Base-by-base conservation (phyloP, 495 filamentous ascomycete genomes). In the Penicillium steckii region DNA sequence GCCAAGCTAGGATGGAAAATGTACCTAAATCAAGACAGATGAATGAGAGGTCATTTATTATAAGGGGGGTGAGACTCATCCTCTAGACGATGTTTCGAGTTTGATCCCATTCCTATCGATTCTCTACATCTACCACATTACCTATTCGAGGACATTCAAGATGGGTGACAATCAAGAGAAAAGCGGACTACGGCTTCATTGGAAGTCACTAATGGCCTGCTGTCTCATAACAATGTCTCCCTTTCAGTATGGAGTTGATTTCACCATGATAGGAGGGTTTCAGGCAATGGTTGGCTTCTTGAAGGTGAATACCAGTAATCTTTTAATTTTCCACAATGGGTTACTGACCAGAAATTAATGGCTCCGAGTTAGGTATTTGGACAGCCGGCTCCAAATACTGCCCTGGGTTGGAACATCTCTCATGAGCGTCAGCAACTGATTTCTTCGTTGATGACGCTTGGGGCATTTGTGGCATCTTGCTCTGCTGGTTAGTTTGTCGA, bases 231-330 rank as follows among this genome's bases (percentile, higher is more conserved):
- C 55, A 0, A 62, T 62, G 59, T 57, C 55, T 3, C 78, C 81
- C 0, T 86, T 86, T 56, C 82, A 85, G 58, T 86, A 85, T 72
- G 81, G 82, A 8, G 61, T 85, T 40, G 82, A 86, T 51, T 85
- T 84, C 57, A 81, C 80, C 12, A 67, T 83, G 44, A 80, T 85
- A 42, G 81, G 80, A 8, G 80, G 81, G 49, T 66, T 85, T 13
- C 82, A 85, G 55, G 82, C 81, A 47, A 85, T 85, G 82, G 49
- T 71, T 27, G 80, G 81, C n/a, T 85, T 84, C 60, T 66, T 84
- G 44, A 59, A 78, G 66, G 75, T 77, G 18, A 29, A n/a, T 47
- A 19, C 2, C 8, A 7, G 30, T 2, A 13, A 7, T 1, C 26
- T 24, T 25, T 61, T 56, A 35, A 50, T 60, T 6, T 53, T 56